Percentiles rank a stretch among this genome's conserved stretches.
Conservation (phyloP, 2,329 filamentous ascomycete species). For the Coniochaeta sp. region DNA sequence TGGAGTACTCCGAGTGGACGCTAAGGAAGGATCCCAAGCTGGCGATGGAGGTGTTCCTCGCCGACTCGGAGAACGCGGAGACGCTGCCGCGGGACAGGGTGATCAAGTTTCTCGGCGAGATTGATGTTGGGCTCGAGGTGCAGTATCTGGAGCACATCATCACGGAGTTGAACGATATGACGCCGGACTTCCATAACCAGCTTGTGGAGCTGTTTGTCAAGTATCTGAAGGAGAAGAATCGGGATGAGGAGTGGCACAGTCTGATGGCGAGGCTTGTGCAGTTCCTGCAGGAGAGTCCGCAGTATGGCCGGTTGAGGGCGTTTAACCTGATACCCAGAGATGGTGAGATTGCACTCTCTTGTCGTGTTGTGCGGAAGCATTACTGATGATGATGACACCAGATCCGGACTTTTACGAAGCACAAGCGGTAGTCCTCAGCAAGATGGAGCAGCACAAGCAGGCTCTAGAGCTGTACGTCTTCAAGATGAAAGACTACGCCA, state of each 20-base stretch:
- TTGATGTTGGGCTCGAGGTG: constrained; percentile 66
- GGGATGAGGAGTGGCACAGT: constrained; percentile 41
- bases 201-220: constrained; percentile 65
- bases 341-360: too few species aligned
- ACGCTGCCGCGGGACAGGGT: constrained; percentile 73
- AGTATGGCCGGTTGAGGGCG: constrained; percentile 75
- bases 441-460: constrained; percentile 92
- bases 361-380: too few species aligned
- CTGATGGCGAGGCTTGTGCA: constrained; percentile 60
- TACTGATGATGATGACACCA: too few species aligned
- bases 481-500: constrained; percentile 76
- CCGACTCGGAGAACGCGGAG: constrained; percentile 92
- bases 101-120: constrained; percentile 61
- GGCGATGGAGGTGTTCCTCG: constrained; percentile 88
- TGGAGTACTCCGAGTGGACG: constrained; percentile 89
- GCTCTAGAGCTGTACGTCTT: constrained; percentile 98
- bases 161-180: constrained; percentile 74
- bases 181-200: constrained; percentile 79
- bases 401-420: constrained; percentile 83
- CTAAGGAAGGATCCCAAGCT: constrained; percentile 62
- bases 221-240: constrained; percentile 36
- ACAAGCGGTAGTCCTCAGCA: constrained; percentile 82
- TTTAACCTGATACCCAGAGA: constrained; percentile 73
- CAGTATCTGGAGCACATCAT: constrained; percentile 89
- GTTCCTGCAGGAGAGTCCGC: constrained; percentile 68